These are phyloP conservation scores for Lentinula novae-zelandiae DNA, from an alignment of 1,284 basidiomycete genomes.

Conservation along the genomic window DNA sequence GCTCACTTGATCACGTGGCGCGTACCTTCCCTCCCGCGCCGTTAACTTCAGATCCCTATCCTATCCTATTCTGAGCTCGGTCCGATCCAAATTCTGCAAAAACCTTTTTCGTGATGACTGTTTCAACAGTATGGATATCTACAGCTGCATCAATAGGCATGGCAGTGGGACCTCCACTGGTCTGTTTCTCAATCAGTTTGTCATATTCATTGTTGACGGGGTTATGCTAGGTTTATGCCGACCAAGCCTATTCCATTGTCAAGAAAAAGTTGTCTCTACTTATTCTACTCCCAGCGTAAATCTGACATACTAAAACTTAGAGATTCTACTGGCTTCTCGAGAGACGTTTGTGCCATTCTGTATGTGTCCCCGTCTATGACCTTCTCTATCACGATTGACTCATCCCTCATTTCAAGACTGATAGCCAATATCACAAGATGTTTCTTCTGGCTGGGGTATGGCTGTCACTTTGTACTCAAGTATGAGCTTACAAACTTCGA, in stretches of 20 bases:
- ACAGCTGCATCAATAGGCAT: constrained; percentile 60
- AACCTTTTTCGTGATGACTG: background rate
- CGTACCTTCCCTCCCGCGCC: too few relatives aligned
- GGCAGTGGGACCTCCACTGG: constrained; percentile 71
- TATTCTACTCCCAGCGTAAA: constrained; percentile 1
- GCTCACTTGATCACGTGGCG: too few relatives aligned
- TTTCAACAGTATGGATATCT: constrained; percentile 43
- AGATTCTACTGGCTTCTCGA: constrained; percentile 81
- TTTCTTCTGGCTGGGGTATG: constrained; percentile 81
- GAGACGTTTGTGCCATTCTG: constrained; percentile 79
- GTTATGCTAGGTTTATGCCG: constrained; percentile 60
- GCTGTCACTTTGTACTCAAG: background rate
- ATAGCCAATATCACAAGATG: constrained; percentile 81
- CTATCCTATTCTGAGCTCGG: too few relatives aligned
- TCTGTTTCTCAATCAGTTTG: constrained; percentile 23
- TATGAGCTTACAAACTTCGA: background rate
- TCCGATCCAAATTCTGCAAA: background rate
- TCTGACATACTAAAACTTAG: constrained; percentile 31
- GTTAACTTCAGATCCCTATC: too few relatives aligned
- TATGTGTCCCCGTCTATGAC: constrained; percentile 28
- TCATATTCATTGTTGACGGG: background rate
- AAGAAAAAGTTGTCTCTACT: constrained; percentile 53
- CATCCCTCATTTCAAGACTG: constrained; percentile 38
- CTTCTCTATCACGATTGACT: constrained; percentile 2
- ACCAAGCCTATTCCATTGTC: constrained; percentile 72